A percentile compares a stretch with the other conserved stretches of the same genome.
These are phyloP conservation scores for Lactarius sp. DNA, from an alignment of 768 basidiomycete species.

Conservation along the genomic window DNA sequence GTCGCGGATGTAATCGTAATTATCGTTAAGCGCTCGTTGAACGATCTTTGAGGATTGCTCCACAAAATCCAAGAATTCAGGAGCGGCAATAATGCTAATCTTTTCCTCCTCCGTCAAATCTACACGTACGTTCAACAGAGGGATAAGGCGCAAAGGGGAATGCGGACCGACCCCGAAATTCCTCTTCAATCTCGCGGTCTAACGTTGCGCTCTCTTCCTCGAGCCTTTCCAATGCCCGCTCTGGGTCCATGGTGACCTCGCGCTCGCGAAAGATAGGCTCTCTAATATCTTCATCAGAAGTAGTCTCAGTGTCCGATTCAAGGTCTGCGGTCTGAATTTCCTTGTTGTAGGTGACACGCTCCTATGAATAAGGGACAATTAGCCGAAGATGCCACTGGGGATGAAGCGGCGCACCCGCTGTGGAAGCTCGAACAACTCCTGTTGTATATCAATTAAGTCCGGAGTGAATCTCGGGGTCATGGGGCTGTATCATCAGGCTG, in stretches of 20 bases:
- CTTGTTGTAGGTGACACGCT: conserved; percentile 79
- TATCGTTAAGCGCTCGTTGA: conserved; percentile 90
- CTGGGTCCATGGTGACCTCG: conserved; percentile 61
- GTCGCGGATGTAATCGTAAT: conserved; percentile 95
- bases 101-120: conserved; percentile 88
- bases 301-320: conserved; percentile 47
- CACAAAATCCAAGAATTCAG: conserved; percentile 91
- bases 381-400: background rate
- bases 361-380: conserved; percentile 37
- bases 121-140: conserved; percentile 29
- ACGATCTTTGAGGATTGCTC: conserved; percentile 94
- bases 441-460: conserved; percentile 86
- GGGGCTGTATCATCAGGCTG: conserved; percentile 37
- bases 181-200: conserved; percentile 82
- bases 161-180: conserved; percentile 60
- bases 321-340: conserved; percentile 73
- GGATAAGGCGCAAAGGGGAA: background rate
- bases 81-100: conserved; percentile 72
- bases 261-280: conserved; percentile 63
- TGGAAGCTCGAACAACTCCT: conserved; percentile 87
- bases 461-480: conserved; percentile 60
- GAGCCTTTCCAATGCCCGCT: conserved; percentile 62
- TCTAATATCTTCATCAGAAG: conserved; percentile 69
- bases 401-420: conserved; percentile 54
- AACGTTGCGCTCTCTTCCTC: conserved; percentile 81